Percentiles rank a stretch among this genome's conserved stretches.
Conservation (phyloP, 768 basidiomycete genomes). For the Lactarius hatsudake region DNA sequence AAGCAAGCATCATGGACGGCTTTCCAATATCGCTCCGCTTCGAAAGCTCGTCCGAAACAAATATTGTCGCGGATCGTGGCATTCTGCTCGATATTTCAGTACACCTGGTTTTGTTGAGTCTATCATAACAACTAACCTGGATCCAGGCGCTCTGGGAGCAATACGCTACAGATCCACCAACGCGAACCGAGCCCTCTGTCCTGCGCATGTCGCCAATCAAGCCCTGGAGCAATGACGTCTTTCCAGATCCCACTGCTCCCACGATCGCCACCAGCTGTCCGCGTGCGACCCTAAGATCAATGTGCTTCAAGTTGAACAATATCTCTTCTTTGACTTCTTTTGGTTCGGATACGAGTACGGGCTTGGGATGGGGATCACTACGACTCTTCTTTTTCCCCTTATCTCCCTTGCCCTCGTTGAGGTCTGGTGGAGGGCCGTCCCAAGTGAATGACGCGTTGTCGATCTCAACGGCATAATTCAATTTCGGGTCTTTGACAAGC, state of each 20-base stretch:
- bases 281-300: constrained; percentile 66
- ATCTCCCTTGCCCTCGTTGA: constrained; percentile 33
- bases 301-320: constrained; percentile 62
- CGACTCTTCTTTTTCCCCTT: constrained; percentile 23
- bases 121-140: constrained; percentile 43
- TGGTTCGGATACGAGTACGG: constrained; percentile 18
- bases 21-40: constrained; percentile 79
- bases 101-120: background rate
- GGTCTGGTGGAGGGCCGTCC: constrained; percentile 70
- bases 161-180: constrained; percentile 77
- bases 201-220: constrained; percentile 82
- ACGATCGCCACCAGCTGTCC: constrained; percentile 85
- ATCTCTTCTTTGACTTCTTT: constrained; percentile 37
- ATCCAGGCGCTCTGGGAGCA: constrained; percentile 93
- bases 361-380: constrained; percentile 15
- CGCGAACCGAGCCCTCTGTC: constrained; percentile 60
- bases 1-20: constrained; percentile 76
- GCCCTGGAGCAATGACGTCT: constrained; percentile 69
- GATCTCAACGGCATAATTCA: constrained; percentile 66
- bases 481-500: constrained; percentile 48
- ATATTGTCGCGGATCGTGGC: constrained; percentile 88
- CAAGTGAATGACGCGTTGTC: constrained; percentile 76
- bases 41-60: constrained; percentile 80
- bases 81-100: constrained; percentile 43
- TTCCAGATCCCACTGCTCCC: constrained; percentile 69